Evolutionary conservation across 768 basidiomycete genomes (phyloP).

Genomic region (Lactifluus piperatus): DNA sequence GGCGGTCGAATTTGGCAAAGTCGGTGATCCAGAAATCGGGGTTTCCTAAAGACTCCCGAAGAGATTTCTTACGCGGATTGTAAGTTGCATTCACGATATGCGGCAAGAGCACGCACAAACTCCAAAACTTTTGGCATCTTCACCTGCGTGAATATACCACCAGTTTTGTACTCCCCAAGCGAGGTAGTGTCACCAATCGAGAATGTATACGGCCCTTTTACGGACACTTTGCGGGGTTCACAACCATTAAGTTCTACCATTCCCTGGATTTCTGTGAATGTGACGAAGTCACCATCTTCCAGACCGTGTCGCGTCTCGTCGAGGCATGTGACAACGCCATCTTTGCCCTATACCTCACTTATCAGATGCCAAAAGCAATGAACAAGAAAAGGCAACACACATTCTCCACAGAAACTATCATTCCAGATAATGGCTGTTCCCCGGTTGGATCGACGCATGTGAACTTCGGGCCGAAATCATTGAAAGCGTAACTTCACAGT

Average conservation of each 20-base stretch:
- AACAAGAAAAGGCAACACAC: slow-evolving; percentile 30
- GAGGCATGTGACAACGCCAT: slow-evolving; percentile 91
- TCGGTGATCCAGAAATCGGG: slow-evolving; percentile 94
- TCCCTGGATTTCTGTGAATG: slow-evolving; percentile 92
- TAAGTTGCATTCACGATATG: background rate
- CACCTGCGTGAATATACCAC: slow-evolving; percentile 95
- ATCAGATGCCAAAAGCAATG: background rate
- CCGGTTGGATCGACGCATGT: slow-evolving; percentile 98
- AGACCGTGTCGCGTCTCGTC: slow-evolving; percentile 97
- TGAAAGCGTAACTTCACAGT: slow-evolving; percentile 74
- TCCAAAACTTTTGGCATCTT: slow-evolving; percentile 97
- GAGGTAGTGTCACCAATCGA: slow-evolving; percentile 85
- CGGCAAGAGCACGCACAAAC: slow-evolving; percentile 55
- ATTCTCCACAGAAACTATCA: slow-evolving; percentile 92
- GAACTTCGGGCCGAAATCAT: slow-evolving; percentile 93
- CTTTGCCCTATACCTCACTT: slow-evolving; percentile 48
- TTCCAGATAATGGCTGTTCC: slow-evolving; percentile 85
- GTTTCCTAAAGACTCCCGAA: slow-evolving; percentile 69
- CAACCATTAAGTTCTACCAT: slow-evolving; percentile 88
- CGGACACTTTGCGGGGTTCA: slow-evolving; percentile 83
- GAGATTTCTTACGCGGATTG: slow-evolving; percentile 64
- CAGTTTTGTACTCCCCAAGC: slow-evolving; percentile 68
- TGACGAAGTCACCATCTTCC: slow-evolving; percentile 98
- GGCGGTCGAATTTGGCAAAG: slow-evolving; percentile 95
- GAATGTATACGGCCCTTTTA: slow-evolving; percentile 98